These are phyloP conservation scores for Brassica juncea DNA, from an alignment of 345 rosid genomes.

Conservation along the genomic window DNA sequence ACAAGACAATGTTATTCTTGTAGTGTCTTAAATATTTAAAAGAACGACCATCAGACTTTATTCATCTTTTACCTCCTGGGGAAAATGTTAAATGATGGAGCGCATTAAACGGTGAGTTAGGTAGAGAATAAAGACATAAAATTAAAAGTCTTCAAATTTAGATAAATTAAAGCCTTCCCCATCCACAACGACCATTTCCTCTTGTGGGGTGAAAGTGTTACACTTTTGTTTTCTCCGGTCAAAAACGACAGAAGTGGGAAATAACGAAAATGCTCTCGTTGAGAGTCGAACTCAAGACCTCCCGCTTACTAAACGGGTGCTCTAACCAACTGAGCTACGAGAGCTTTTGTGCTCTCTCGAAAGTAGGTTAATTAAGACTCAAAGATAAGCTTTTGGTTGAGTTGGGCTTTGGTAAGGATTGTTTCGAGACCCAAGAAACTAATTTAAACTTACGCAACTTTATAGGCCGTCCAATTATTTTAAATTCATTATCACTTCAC, in stretches of 20 bases:
- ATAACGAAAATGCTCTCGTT: constrained; percentile 58
- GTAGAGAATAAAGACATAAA: too few species aligned
- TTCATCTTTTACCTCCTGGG: neutral
- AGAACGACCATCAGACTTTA: neutral
- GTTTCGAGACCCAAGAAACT: neutral
- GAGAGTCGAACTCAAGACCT: constrained; percentile 99
- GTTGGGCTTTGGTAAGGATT: neutral
- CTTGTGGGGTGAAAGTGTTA: neutral
- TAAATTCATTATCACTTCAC: neutral
- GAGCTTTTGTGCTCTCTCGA: constrained; percentile 41
- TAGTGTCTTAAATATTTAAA: too few species aligned
- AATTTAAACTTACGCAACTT: neutral
- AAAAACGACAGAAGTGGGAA: neutral
- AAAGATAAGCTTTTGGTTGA: neutral
- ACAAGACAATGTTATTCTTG: too few species aligned
- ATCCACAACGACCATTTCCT: too few species aligned
- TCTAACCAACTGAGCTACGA: constrained; percentile 99
- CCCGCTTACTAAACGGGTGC: constrained; percentile 98
- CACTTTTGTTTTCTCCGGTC: neutral
- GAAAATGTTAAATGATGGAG: neutral
- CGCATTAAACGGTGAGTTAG: neutral
- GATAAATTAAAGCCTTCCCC: too few species aligned
- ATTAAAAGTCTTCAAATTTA: too few species aligned
- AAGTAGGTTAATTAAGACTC: neutral
- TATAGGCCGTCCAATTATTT: neutral